Evolutionary conservation across 176 grass and related monocot genomes (phyloP), one percentile per base, ranked within the genome.

Genomic region (Eleusine coracana): DNA sequence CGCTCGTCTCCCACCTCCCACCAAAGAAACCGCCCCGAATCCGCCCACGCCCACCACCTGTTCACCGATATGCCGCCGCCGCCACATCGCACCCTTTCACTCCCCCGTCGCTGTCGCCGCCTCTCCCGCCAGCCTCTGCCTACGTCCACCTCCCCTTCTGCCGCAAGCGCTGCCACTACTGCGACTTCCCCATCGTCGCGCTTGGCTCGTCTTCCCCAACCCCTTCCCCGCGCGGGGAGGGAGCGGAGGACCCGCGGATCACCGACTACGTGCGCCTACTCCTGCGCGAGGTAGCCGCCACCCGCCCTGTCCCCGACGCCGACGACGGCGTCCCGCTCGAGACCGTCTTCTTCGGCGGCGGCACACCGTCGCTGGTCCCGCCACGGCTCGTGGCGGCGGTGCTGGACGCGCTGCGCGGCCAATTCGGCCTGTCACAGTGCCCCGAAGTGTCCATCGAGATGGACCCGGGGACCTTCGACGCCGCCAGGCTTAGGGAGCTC

Each of bases 151-250:
- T 92, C 46, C 92, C 95, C 17, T 94, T 92, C 90, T 94, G 95
- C 83, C 92, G 92, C 83, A 94, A 92, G 75, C 95, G 95, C n/a
- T 97, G 95, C 86, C 86, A 91, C 79, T 97, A 97, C 73, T 94
- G 95, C 71, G 95, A 97, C 81, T 97, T 97, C 74, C 92, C 95
- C 68, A 89, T 97, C 87, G 64, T 97, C 18, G 92, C 92, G 8
- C 92, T 97, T 44, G 95, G 95, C 77, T 88, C 92, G 31, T 85
- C 88, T 15, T 56, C 80, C 0, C 3, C 69, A 23, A 13, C 73
- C 21, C 11, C 72, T 0, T 44, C 66, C 6, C 66, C 52, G 21
- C 18, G 50, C 39, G 73, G 41, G 17, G 70, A 74, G 29, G 76
- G 44, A 23, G 86, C 80, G 20, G 84, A 87, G 13, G 95, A 97